Evolutionary conservation across 257 asterid genomes (phyloP).

Genomic region (Primulina tabacum): DNA sequence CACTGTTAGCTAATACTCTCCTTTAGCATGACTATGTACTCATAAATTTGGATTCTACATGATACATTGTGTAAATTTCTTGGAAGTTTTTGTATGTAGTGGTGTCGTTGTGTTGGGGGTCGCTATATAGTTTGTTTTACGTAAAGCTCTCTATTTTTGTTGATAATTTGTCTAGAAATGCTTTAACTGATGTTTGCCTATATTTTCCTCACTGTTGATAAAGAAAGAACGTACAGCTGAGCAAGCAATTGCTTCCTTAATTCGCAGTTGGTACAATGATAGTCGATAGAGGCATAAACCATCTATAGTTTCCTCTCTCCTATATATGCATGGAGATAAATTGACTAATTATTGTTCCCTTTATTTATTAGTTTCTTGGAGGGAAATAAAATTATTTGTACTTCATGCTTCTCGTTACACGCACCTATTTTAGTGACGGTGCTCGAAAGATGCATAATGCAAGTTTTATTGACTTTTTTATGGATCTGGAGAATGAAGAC

Average conservation of each 20-base stretch:
- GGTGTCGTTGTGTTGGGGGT: too few species aligned
- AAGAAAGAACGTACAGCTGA: slow-evolving; percentile 79
- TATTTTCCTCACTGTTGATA: too few species aligned
- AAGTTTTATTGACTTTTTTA: slow-evolving; percentile 85
- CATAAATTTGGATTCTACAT: too few species aligned
- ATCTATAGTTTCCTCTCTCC: not conserved
- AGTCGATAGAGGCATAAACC: slow-evolving; percentile 74
- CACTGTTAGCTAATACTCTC: too few species aligned
- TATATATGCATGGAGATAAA: not conserved
- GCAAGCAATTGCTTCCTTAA: slow-evolving; percentile 80
- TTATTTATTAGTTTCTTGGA: not conserved
- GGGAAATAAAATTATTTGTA: not conserved
- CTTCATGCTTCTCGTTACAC: not conserved
- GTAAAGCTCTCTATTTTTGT: too few species aligned
- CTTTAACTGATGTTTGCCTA: too few species aligned
- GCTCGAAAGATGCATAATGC: slow-evolving; percentile 91
- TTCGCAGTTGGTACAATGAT: slow-evolving; percentile 93
- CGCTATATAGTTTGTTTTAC: too few species aligned
- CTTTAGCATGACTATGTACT: too few species aligned
- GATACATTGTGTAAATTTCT: too few species aligned
- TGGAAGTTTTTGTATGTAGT: too few species aligned
- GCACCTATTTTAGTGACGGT: slow-evolving; percentile 33
- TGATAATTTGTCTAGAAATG: too few species aligned
- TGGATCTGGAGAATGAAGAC: slow-evolving; percentile 92
- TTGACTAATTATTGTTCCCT: not conserved